phyloP scores from a whole-genome alignment of 768 basidiomycete genomes.

The Saitozyma sp. region DNA sequence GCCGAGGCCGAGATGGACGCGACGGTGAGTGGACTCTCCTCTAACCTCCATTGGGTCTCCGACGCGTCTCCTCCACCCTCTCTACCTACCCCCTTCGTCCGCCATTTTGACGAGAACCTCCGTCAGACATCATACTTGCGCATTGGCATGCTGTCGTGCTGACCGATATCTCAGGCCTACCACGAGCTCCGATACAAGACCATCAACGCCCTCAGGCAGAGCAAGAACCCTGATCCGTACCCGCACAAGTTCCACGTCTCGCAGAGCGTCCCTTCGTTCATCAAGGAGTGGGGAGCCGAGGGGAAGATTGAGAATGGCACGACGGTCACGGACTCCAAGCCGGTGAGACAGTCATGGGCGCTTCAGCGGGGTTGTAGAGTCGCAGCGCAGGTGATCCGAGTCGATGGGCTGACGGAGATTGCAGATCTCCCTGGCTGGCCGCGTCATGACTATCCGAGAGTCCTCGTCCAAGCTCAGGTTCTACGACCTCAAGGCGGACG shows the following conservation, averaged over 20 bases:
- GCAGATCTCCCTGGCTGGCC: conserved; percentile 69
- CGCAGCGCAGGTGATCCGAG: background rate
- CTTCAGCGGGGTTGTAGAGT: background rate
- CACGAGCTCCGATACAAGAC: conserved; percentile 87
- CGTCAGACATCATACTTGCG: too few species aligned
- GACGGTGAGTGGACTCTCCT: conserved; percentile 66
- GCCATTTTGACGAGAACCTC: too few species aligned
- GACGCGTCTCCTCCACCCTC: too few species aligned
- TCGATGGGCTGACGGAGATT: conserved; percentile 7
- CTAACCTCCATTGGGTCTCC: too few species aligned
- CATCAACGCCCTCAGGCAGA: conserved; percentile 79
- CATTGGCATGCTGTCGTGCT: background rate
- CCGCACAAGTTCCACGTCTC: conserved; percentile 98
- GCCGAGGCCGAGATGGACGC: conserved; percentile 83
- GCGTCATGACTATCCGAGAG: conserved; percentile 84
- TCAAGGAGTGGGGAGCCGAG: conserved; percentile 70
- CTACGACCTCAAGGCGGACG: conserved; percentile 92
- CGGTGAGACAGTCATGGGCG: conserved; percentile 22
- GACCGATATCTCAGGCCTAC: conserved; percentile 73
- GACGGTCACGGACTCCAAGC: conserved; percentile 61
- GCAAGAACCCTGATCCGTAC: conserved; percentile 87
- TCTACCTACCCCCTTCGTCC: too few species aligned
- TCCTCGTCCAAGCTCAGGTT: conserved; percentile 82
- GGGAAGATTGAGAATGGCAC: conserved; percentile 68
- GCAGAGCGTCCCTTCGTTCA: conserved; percentile 69